Evolutionary conservation across 768 basidiomycete genomes (phyloP).

Genomic region (Phaeotremella skinneri): DNA sequence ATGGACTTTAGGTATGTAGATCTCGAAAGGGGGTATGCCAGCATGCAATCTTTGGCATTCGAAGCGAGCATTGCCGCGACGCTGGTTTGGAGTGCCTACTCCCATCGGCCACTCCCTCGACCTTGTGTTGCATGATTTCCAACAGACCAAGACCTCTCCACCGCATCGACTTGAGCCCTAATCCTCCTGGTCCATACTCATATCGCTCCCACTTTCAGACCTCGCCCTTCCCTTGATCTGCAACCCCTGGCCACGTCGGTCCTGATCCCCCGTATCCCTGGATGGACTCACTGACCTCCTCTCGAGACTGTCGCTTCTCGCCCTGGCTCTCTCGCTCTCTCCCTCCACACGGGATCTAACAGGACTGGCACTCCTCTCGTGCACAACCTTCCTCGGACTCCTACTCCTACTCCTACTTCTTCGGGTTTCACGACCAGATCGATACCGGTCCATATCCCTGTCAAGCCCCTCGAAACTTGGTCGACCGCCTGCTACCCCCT

Average conservation of each 20-base stretch:
- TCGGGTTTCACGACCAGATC: constrained; percentile 27
- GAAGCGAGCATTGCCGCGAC: too few species aligned
- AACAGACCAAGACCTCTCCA: too few species aligned
- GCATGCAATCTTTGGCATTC: too few species aligned
- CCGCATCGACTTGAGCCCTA: too few species aligned
- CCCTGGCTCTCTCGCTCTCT: constrained; percentile 3
- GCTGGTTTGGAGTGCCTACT: constrained; percentile 5
- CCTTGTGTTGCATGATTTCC: too few species aligned
- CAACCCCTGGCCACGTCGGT: constrained; percentile 23
- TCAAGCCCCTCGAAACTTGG: constrained; percentile 55
- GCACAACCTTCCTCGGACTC: too few species aligned
- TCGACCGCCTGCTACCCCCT: not conserved
- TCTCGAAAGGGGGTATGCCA: too few species aligned
- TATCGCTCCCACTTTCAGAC: constrained; percentile 35
- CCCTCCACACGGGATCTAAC: not conserved
- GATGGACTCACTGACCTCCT: not conserved
- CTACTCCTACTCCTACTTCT: constrained; percentile 26
- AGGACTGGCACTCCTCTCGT: too few species aligned
- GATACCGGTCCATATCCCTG: constrained; percentile 52
- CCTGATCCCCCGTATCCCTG: constrained; percentile 8
- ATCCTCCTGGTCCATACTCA: constrained; percentile 39
- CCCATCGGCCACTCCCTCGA: too few species aligned
- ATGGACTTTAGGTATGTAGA: not conserved
- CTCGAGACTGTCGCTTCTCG: constrained; percentile 1
- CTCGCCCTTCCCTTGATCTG: constrained; percentile 23